Evolutionary conservation across 208 protist species (phyloP).

Genomic region (Kentomonas sorsogonicus): DNA sequence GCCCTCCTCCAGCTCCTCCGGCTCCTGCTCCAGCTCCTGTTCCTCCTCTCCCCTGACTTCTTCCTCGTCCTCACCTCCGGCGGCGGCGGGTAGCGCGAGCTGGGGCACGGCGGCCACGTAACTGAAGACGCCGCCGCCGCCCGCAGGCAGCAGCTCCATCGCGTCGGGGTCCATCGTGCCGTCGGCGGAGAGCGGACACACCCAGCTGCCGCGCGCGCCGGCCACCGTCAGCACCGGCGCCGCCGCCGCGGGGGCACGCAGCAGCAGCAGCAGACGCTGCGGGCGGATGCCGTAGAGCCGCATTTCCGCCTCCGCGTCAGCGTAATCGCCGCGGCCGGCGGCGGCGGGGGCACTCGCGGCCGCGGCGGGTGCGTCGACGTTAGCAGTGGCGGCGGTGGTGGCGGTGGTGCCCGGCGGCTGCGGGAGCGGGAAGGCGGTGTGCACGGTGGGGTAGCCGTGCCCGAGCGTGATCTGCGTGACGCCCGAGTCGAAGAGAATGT

Average conservation of each 20-base stretch:
- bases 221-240: neutral
- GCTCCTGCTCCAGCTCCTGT: neutral
- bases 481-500: conserved; percentile 56
- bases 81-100: neutral
- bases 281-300: conserved; percentile 3
- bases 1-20: neutral
- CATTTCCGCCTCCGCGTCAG: neutral
- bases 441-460: conserved; percentile 48
- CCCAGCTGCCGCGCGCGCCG: neutral
- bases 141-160: neutral
- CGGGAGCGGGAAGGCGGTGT: conserved; percentile 5
- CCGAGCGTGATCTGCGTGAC: conserved; percentile 54
- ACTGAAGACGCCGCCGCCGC: neutral
- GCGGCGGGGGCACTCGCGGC: conserved; percentile 1
- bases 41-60: neutral
- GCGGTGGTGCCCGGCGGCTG: neutral
- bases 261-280: neutral
- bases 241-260: neutral
- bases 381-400: conserved; percentile 17
- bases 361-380: neutral
- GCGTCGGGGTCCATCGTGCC: neutral
- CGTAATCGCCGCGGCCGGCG: too few species aligned
- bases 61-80: neutral
- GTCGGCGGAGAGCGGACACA: neutral
- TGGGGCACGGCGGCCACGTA: neutral